Evolutionary conservation across 768 basidiomycete genomes (phyloP).

Genomic region (Zangia roseola): DNA sequence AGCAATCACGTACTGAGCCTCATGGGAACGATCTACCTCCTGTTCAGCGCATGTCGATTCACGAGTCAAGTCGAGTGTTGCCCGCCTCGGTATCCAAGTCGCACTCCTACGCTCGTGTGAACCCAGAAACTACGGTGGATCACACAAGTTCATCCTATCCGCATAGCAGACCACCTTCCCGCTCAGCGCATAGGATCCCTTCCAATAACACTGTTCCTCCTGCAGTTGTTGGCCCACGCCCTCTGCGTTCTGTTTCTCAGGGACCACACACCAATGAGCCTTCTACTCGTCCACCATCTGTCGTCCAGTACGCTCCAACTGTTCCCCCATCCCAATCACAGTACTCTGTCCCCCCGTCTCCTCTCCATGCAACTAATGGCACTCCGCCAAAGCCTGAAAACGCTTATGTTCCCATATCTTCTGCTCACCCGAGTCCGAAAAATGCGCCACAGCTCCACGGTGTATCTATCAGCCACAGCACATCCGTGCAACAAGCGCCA

Average conservation of each 20-base stretch:
- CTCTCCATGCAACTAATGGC: constrained; percentile 10
- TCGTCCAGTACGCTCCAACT: constrained; percentile 7
- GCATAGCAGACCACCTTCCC: constrained; percentile 28
- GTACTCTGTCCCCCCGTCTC: constrained; percentile 20
- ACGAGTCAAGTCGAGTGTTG: constrained; percentile 24
- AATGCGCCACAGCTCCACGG: constrained; percentile 15
- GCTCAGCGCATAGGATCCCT: constrained; percentile 24
- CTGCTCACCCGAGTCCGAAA: constrained; percentile 28
- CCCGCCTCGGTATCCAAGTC: constrained; percentile 19
- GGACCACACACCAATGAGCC: constrained; percentile 23
- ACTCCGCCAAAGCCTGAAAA: constrained; percentile 17
- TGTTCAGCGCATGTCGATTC: constrained; percentile 28
- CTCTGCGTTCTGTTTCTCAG: constrained; percentile 29
- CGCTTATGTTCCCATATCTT: constrained; percentile 5
- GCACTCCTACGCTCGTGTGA: constrained; percentile 24
- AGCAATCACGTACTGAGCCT: constrained; percentile 27
- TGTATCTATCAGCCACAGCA: constrained; percentile 6
- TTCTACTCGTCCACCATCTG: constrained; percentile 27
- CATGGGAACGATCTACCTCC: constrained; percentile 19
- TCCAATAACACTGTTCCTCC: constrained; percentile 18
- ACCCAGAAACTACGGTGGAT: constrained; percentile 24
- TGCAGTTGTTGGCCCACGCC: constrained; percentile 27
- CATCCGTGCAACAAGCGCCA: constrained; percentile 16
- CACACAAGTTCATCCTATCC: constrained; percentile 14
- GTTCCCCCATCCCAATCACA: constrained; percentile 13